Base-by-base conservation (phyloP, 1,139 yeast species). In the Pichia cactophila region DNA sequence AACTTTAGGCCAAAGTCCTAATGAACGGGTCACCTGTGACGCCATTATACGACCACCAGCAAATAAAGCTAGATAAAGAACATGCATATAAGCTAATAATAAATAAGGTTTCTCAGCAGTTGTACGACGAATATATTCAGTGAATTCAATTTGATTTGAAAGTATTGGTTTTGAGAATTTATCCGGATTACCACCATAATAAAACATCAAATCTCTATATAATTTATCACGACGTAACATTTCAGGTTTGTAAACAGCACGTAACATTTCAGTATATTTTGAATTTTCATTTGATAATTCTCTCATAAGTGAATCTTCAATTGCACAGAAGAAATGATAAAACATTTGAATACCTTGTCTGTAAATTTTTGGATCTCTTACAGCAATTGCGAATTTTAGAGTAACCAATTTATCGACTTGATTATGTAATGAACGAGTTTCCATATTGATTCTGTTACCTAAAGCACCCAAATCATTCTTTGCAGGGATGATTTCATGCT, bases 31-130 rank as follows among this genome's bases (percentile, higher is more conserved):
- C 37, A 86, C 67, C 23, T 81, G 76, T 1, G 89, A 81, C 52
- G 84, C 71, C 80, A 86, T 76, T 47, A 86, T 74, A 55, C 83
- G 73, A 31, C 95, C 95, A 46, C 96, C 96, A 6, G 95, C 95
- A 69, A 87, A 87, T 46, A 87, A 73, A 1, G 94, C 95, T 61
- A 86, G 70, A 66, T 87, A 87, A 81, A 86, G 76, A 43, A 86
- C 94, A 62, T 86, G 95, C 70, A 87, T 78, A 66, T 86, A 86
- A n/a, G 95, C 95, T 50, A 87, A 71, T 39, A 86, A 67, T 37
- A 85, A 67, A 60, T 84, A 79, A 9, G 95, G 95, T 60, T 83
- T 82, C 45, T 76, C 80, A 35, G 64, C 63, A 26, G 84, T 75
- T 8, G 71, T 75, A 45, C 68, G 62, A 45, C 71, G 67, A 50